Conservation (phyloP, 2,329 filamentous ascomycete species). For the Nothophoma quercina region DNA sequence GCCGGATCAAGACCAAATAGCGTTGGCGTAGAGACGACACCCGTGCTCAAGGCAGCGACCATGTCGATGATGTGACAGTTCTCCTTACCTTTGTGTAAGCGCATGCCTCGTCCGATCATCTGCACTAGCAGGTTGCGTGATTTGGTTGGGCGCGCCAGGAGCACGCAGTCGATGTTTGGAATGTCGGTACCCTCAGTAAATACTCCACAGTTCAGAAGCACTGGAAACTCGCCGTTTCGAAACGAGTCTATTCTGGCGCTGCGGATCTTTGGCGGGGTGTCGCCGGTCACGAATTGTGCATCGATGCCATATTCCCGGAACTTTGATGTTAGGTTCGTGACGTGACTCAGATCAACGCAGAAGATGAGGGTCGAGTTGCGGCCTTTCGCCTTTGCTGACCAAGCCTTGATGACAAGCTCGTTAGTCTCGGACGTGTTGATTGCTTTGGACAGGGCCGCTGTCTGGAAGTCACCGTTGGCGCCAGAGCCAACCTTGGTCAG, state of each 20-base stretch:
- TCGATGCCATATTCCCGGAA: conserved; percentile 83
- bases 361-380: conserved; percentile 91
- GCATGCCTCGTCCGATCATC: conserved; percentile 96
- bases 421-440: conserved; percentile 87
- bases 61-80: conserved; percentile 97
- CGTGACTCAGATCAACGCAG: conserved; percentile 89
- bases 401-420: conserved; percentile 83
- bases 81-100: conserved; percentile 78
- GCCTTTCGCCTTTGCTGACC: conserved; percentile 76
- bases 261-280: conserved; percentile 74
- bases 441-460: conserved; percentile 76
- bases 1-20: conserved; percentile 90
- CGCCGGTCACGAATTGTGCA: conserved; percentile 84
- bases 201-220: conserved; percentile 92
- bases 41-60: conserved; percentile 83
- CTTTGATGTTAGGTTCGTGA: conserved; percentile 73
- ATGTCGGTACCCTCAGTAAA: conserved; percentile 99
- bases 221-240: conserved; percentile 76
- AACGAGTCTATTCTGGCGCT: conserved; percentile 78
- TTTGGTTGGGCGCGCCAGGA: conserved; percentile 86
- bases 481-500: conserved; percentile 73
- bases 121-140: conserved; percentile 94
- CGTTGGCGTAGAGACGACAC: conserved; percentile 89
- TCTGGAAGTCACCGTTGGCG: conserved; percentile 78
- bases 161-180: conserved; percentile 92